These are phyloP conservation scores for Malus hybrid DNA, from an alignment of 331 rosid species.

Conservation along the genomic window DNA sequence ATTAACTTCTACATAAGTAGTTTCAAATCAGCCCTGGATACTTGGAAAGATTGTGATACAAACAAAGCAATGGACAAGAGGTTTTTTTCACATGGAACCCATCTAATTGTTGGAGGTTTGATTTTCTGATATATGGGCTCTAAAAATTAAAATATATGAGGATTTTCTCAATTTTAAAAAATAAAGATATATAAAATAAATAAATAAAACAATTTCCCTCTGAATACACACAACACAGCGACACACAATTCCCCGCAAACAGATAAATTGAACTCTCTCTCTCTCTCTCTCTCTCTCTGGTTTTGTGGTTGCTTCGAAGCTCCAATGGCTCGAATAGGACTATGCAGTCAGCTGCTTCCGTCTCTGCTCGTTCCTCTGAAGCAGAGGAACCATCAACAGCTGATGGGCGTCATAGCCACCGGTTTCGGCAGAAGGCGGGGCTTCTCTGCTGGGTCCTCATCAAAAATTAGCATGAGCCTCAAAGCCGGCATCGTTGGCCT, in stretches of 20 bases:
- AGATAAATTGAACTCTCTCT: constrained; percentile 3
- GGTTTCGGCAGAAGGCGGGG: constrained; percentile 30
- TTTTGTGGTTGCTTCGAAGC: background rate
- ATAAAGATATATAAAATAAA: background rate
- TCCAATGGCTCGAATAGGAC: constrained; percentile 63
- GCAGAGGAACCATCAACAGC: constrained; percentile 33
- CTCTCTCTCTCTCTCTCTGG: background rate
- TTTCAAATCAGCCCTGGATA: too few species aligned
- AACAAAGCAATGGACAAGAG: background rate
- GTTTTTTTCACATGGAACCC: background rate
- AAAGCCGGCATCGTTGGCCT: constrained; percentile 96
- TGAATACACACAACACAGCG: background rate
- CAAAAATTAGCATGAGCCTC: constrained; percentile 87
- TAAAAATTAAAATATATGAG: background rate
- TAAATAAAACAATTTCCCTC: background rate
- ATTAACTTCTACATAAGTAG: too few species aligned
- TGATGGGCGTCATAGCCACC: constrained; percentile 11
- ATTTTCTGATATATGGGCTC: background rate
- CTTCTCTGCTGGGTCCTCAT: constrained; percentile 55
- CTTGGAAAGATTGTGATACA: too few species aligned
- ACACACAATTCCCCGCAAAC: background rate
- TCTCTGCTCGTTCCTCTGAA: constrained; percentile 57
- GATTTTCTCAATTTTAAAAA: background rate
- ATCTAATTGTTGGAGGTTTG: background rate
- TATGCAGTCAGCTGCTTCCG: constrained; percentile 52